Percentiles rank a stretch among this genome's conserved stretches.
These are phyloP conservation scores for Sporisorium sorghi DNA, from an alignment of 1,284 basidiomycete species.

Conservation along the genomic window DNA sequence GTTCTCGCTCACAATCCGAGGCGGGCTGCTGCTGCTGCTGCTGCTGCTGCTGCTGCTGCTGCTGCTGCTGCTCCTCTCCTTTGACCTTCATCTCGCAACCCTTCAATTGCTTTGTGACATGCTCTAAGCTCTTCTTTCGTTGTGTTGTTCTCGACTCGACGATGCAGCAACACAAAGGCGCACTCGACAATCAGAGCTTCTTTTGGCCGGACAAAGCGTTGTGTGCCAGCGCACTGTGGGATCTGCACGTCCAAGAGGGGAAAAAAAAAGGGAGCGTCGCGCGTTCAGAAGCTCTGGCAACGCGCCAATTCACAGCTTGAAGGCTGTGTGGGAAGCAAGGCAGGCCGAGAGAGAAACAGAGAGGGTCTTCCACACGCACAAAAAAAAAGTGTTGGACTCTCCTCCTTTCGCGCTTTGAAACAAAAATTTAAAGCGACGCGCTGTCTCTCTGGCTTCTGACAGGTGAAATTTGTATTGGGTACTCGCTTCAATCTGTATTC, in stretches of 20 bases:
- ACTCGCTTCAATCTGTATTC: background rate
- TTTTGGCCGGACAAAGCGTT: background rate
- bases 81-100: too few species aligned
- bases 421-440: constrained; percentile 9
- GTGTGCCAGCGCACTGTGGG: background rate
- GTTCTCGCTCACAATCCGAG: background rate
- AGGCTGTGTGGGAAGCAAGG: too few species aligned
- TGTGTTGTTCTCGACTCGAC: too few species aligned
- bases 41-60: background rate
- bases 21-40: background rate
- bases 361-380: too few species aligned
- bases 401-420: background rate
- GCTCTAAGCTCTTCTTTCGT: too few species aligned
- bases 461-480: background rate
- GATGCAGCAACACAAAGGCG: background rate
- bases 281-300: background rate
- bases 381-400: constrained; percentile 32
- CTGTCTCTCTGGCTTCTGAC: background rate
- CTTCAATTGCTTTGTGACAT: too few species aligned
- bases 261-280: background rate
- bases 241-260: background rate
- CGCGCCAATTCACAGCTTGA: too few species aligned
- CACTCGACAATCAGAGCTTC: background rate
- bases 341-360: too few species aligned
- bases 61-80: background rate